Evolutionary conservation across 1,284 basidiomycete species (phyloP).

Genomic region (Trichosporon coremiiforme): DNA sequence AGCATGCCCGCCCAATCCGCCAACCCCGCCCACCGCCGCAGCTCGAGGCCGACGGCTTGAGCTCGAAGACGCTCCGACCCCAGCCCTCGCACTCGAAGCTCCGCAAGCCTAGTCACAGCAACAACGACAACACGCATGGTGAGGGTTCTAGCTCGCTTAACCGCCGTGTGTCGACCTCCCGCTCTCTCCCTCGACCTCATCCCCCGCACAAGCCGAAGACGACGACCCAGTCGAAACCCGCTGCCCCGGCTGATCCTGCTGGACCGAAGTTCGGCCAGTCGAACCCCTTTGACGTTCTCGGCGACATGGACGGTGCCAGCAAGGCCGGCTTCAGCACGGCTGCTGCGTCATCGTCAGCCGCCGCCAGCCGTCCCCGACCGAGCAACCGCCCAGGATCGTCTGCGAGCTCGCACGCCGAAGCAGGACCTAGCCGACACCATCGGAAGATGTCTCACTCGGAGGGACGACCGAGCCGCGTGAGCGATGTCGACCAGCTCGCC

Average conservation of each 20-base stretch:
- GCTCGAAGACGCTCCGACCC: neutral
- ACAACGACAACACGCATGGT: neutral
- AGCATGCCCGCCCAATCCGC: neutral
- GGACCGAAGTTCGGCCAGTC: neutral
- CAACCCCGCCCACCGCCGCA: constrained; percentile 1
- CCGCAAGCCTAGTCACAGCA: neutral
- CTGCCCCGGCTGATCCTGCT: neutral
- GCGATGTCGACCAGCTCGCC: neutral
- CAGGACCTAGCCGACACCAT: constrained; percentile 3
- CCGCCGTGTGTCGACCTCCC: neutral
- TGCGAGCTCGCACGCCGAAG: constrained; percentile 7
- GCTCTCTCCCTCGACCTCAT: neutral
- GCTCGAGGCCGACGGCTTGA: neutral
- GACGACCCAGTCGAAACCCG: neutral
- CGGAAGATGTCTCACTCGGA: constrained; percentile 1
- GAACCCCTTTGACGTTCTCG: constrained; percentile 6
- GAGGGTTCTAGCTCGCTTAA: neutral
- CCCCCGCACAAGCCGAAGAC: neutral
- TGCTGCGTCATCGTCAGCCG: neutral
- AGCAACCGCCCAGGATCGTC: neutral
- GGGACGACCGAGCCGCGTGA: neutral
- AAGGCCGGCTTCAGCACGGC: neutral
- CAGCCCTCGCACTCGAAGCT: constrained; percentile 1
- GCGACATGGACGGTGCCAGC: constrained; percentile 10
- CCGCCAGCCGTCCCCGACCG: neutral